Evolutionary conservation across 1,139 yeast species (phyloP).

Genomic region (Suhomyces bribrorum): DNA sequence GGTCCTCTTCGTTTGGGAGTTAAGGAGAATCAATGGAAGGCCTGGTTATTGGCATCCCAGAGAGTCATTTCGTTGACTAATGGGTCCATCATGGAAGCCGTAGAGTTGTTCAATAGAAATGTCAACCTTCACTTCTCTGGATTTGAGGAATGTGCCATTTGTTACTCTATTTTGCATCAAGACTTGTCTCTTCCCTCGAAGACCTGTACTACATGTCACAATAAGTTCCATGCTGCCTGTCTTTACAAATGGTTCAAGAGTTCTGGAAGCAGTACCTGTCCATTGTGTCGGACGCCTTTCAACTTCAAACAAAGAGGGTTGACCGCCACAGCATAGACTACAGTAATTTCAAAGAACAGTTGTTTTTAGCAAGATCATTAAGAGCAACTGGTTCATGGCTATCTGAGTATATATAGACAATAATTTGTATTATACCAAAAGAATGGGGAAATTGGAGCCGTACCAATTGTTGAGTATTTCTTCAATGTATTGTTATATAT

Average conservation of each 20-base stretch:
- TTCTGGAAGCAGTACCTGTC: slow-evolving; percentile 89
- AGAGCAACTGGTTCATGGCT: no score
- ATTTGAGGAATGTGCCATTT: slow-evolving; percentile 94
- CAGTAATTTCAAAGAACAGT: no score
- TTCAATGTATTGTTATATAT: no score
- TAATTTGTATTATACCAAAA: no score
- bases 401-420: no score
- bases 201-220: slow-evolving; percentile 84
- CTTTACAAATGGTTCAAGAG: slow-evolving; percentile 96
- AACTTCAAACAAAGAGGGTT: slow-evolving; percentile 36
- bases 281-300: slow-evolving; percentile 83
- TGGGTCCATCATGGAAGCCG: slow-evolving; percentile 80
- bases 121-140: slow-evolving; percentile 85
- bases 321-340: no score
- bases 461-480: no score
- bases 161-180: slow-evolving; percentile 87
- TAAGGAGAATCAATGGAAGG: slow-evolving; percentile 90
- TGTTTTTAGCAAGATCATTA: no score
- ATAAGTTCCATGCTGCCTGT: slow-evolving; percentile 97
- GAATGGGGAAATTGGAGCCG: no score
- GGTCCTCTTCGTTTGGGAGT: slow-evolving; percentile 87
- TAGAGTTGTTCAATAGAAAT: slow-evolving; percentile 78
- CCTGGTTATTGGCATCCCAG: slow-evolving; percentile 92
- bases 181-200: slow-evolving; percentile 91
- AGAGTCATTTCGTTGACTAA: slow-evolving; percentile 71